Evolutionary conservation across 352 stramenopile genomes (phyloP).

Genomic region (Globisporangium parvum): DNA sequence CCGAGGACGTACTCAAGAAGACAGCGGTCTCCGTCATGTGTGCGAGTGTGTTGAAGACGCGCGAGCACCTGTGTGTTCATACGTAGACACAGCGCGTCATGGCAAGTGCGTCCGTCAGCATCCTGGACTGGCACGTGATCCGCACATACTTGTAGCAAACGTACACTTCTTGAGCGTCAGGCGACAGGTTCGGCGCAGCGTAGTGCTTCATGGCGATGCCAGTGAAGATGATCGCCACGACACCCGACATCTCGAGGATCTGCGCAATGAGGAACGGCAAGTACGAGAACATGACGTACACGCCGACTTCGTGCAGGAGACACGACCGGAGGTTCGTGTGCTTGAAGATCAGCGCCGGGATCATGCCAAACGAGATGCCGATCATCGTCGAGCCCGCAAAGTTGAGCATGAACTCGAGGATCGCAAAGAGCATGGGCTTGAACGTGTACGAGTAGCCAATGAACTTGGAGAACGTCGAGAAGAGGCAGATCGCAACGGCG

Average conservation of each 20-base stretch:
- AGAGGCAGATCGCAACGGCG: conserved; percentile 91
- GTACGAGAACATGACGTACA: conserved; percentile 87
- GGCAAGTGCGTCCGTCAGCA: background rate
- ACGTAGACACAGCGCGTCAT: background rate
- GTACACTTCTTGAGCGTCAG: conserved; percentile 76
- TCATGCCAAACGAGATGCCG: conserved; percentile 77
- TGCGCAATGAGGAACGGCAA: conserved; percentile 71
- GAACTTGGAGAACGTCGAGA: conserved; percentile 91
- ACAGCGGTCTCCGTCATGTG: conserved; percentile 91
- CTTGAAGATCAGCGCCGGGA: conserved; percentile 88
- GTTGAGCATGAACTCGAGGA: conserved; percentile 88
- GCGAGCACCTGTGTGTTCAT: conserved; percentile 44
- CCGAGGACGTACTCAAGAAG: conserved; percentile 78
- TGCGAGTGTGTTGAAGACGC: conserved; percentile 88
- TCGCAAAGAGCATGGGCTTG: conserved; percentile 67
- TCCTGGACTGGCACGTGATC: background rate
- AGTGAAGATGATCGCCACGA: conserved; percentile 93
- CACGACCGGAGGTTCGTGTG: conserved; percentile 84
- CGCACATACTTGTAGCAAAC: conserved; percentile 8
- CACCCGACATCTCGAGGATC: conserved; percentile 81
- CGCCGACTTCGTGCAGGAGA: conserved; percentile 83
- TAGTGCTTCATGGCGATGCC: conserved; percentile 91
- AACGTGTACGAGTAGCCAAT: conserved; percentile 84
- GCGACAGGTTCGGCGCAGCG: conserved; percentile 78
- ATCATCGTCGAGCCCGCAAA: conserved; percentile 87